These are phyloP conservation scores for Rhipidocladum racemiflorum DNA, from an alignment of 176 grass and related monocot species.

Conservation along the genomic window DNA sequence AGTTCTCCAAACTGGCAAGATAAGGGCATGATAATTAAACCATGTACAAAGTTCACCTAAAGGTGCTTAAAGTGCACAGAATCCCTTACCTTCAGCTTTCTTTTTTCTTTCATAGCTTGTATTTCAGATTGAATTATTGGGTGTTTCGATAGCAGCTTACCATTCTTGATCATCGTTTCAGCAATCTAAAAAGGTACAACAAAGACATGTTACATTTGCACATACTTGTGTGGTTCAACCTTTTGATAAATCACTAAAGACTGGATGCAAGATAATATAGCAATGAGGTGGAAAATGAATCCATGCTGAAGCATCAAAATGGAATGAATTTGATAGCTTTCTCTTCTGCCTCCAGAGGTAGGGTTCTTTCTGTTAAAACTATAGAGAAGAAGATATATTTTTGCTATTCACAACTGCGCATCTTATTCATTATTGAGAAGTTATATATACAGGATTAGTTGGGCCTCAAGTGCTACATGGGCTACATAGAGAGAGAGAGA, in stretches of 20 bases:
- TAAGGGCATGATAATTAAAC: not conserved
- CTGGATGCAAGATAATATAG: not conserved
- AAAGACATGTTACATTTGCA: slow-evolving; percentile 26
- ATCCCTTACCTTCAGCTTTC: slow-evolving; percentile 59
- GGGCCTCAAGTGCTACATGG: no score
- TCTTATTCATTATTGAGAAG: no score
- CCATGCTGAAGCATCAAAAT: not conserved
- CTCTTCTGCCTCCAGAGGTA: not conserved
- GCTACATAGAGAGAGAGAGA: no score
- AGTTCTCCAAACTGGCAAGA: slow-evolving; percentile 73
- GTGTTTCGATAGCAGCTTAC: slow-evolving; percentile 56
- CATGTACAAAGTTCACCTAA: not conserved
- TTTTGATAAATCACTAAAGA: not conserved
- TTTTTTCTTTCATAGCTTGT: slow-evolving; percentile 56
- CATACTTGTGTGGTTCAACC: not conserved
- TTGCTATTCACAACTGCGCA: no score
- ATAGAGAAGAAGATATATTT: no score
- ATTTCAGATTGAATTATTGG: slow-evolving; percentile 48
- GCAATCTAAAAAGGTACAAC: slow-evolving; percentile 52
- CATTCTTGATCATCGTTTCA: slow-evolving; percentile 76
- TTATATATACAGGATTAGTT: no score
- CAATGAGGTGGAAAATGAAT: not conserved
- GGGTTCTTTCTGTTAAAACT: not conserved
- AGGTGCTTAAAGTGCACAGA: slow-evolving; percentile 4
- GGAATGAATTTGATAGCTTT: not conserved